Conservation (phyloP, 2,329 filamentous ascomycete species). For the Bretziella fagacearum region DNA sequence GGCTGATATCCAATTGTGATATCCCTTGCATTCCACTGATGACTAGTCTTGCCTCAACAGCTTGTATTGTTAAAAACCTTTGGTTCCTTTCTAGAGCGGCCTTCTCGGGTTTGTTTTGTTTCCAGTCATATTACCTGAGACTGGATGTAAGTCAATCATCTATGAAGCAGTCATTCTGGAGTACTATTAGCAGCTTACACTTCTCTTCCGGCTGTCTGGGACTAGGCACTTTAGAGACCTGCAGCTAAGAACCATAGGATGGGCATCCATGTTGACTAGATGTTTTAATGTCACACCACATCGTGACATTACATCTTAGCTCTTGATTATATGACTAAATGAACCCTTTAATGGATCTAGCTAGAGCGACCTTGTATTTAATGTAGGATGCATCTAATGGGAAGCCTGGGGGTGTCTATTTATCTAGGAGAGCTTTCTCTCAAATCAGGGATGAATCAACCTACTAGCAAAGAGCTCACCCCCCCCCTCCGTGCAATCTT, state of each 20-base stretch:
- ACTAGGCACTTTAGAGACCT: not conserved
- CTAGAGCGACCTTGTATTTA: too few relatives aligned
- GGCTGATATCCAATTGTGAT: not conserved
- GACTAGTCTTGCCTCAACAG: not conserved
- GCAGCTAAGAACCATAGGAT: not conserved
- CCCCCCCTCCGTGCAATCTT: not conserved
- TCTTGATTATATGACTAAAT: too few relatives aligned
- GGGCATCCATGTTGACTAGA: not conserved
- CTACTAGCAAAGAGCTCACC: not conserved
- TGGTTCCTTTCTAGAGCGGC: not conserved
- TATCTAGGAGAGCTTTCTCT: slow-evolving; percentile 4
- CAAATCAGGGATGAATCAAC: not conserved
- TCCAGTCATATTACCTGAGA: too few relatives aligned
- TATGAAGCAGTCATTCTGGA: too few relatives aligned
- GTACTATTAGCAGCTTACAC: too few relatives aligned
- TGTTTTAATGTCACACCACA: not conserved
- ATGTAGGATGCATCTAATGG: slow-evolving; percentile 1
- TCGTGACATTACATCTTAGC: too few relatives aligned
- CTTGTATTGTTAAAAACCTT: not conserved
- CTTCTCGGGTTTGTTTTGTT: not conserved
- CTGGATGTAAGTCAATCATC: too few relatives aligned
- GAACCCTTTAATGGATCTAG: too few relatives aligned
- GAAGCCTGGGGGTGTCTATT: slow-evolving; percentile 10
- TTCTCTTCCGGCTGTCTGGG: too few relatives aligned
- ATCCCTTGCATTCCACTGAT: slow-evolving; percentile 9